Evolutionary conservation across 345 rosid species (phyloP).

Genomic region (Gossypium arboreum): DNA sequence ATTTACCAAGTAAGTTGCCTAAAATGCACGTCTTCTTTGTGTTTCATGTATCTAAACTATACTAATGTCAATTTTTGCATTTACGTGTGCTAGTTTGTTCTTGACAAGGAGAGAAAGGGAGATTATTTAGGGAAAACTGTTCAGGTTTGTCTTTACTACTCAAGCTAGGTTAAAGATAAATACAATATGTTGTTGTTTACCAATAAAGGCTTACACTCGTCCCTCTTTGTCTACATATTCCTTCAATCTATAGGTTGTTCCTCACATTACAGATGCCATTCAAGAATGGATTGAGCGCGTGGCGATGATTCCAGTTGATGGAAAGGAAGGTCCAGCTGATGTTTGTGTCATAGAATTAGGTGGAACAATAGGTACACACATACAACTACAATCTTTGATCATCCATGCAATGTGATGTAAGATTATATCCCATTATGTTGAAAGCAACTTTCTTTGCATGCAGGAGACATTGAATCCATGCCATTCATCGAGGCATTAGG

Average conservation of each 20-base stretch:
- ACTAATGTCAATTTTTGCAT: neutral
- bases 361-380: slow-evolving; percentile 78
- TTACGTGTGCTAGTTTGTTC: slow-evolving; percentile 51
- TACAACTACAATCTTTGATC: neutral
- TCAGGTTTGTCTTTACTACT: slow-evolving; percentile 48
- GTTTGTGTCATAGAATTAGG: slow-evolving; percentile 98
- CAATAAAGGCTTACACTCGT: neutral
- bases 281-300: slow-evolving; percentile 97
- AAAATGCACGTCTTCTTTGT: neutral
- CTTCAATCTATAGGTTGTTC: slow-evolving; percentile 64
- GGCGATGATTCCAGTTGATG: slow-evolving; percentile 80
- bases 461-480: slow-evolving; percentile 99
- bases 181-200: neutral
- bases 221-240: slow-evolving; percentile 8
- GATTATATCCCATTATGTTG: slow-evolving; percentile 13
- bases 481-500: slow-evolving; percentile 97
- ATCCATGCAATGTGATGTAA: neutral
- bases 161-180: neutral
- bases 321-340: slow-evolving; percentile 80
- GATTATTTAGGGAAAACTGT: slow-evolving; percentile 97
- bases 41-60: neutral
- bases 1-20: slow-evolving; percentile 67
- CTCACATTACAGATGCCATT: slow-evolving; percentile 94
- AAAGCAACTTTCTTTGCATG: slow-evolving; percentile 15
- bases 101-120: slow-evolving; percentile 90